phyloP scores from a whole-genome alignment of 352 stramenopile genomes.

The Globisporangium yorkense region DNA sequence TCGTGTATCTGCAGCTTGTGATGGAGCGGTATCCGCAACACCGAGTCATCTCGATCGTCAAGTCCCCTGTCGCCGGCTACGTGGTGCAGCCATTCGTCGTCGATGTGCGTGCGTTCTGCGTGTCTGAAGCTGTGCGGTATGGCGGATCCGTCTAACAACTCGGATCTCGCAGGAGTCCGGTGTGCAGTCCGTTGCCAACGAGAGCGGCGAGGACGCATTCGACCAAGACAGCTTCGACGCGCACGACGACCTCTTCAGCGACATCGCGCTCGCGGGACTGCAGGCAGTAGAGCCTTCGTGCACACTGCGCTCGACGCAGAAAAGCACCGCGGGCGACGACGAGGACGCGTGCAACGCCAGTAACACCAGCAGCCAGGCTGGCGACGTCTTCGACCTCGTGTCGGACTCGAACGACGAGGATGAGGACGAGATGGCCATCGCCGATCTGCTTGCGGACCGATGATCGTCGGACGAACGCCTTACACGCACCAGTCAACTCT shows the following conservation, averaged over 20 bases:
- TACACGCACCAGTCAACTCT: neutral
- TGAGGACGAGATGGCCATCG: slow-evolving; percentile 19
- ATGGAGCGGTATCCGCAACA: slow-evolving; percentile 49
- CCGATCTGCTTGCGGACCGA: slow-evolving; percentile 11
- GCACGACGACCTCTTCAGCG: slow-evolving; percentile 49
- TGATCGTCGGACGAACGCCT: neutral
- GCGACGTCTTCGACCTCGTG: slow-evolving; percentile 44
- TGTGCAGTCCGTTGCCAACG: slow-evolving; percentile 27
- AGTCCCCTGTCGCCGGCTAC: slow-evolving; percentile 49
- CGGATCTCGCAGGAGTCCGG: slow-evolving; percentile 26
- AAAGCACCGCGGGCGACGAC: slow-evolving; percentile 26
- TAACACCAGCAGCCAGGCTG: slow-evolving; percentile 1
- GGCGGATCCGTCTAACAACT: neutral
- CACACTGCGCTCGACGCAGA: slow-evolving; percentile 57
- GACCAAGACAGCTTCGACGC: slow-evolving; percentile 27
- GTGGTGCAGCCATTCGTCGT: slow-evolving; percentile 61
- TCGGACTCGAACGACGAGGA: slow-evolving; percentile 53
- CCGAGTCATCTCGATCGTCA: slow-evolving; percentile 54
- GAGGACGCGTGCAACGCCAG: slow-evolving; percentile 8
- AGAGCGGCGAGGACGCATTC: slow-evolving; percentile 2
- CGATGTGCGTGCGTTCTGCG: slow-evolving; percentile 24
- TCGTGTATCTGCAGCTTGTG: slow-evolving; percentile 29
- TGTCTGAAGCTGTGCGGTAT: neutral
- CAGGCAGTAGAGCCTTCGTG: slow-evolving; percentile 32
- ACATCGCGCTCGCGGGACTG: slow-evolving; percentile 35